phyloP scores from a whole-genome alignment of 352 stramenopile genomes.

The Poterioochromonas sp. region DNA sequence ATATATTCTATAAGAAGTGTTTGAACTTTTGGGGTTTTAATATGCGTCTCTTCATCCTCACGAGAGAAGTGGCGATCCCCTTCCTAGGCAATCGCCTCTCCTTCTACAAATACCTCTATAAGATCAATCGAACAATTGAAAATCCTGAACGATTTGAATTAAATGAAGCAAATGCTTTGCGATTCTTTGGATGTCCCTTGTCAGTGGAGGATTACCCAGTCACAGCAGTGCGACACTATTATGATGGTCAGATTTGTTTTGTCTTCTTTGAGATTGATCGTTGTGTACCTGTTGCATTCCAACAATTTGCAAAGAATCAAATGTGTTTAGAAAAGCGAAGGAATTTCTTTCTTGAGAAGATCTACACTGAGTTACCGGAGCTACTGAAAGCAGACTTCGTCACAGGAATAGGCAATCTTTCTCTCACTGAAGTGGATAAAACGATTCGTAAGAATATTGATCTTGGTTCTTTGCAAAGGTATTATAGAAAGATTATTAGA shows the following conservation, averaged over 20 bases:
- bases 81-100: background rate
- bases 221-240: background rate
- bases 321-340: background rate
- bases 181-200: background rate
- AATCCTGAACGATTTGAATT: conserved; percentile 12
- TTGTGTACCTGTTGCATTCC: background rate
- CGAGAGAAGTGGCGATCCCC: background rate
- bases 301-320: background rate
- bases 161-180: background rate
- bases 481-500: no score
- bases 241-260: background rate
- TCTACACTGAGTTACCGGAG: background rate
- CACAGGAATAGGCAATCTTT: no score
- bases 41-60: background rate
- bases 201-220: background rate
- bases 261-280: background rate
- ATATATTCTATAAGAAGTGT: background rate
- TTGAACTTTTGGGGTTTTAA: conserved; percentile 10
- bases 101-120: background rate
- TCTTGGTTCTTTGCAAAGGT: no score
- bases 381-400: no score
- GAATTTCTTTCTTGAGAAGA: background rate
- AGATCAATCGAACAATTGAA: background rate
- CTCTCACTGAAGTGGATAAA: no score
- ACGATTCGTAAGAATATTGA: no score